A percentile compares a stretch with the other conserved stretches of the same genome.
These are phyloP conservation scores for Serendipita sp. DNA, from an alignment of 768 basidiomycete species.

Conservation along the genomic window DNA sequence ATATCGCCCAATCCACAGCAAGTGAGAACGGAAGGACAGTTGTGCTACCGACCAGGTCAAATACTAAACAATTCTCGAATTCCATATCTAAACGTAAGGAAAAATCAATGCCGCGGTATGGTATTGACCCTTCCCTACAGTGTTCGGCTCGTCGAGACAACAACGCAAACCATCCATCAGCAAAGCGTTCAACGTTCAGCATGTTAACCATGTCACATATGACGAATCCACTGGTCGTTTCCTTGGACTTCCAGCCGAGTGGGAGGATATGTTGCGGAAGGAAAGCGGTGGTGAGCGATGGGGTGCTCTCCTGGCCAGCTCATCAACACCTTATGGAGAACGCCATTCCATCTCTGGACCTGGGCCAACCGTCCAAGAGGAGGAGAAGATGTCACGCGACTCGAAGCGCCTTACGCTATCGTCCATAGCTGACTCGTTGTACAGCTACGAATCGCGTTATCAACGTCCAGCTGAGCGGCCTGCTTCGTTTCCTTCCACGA, in stretches of 20 bases:
- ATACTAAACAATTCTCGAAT: background rate
- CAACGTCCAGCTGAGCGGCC: background rate
- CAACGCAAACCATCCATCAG: background rate
- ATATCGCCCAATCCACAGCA: background rate
- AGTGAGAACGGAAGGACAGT: no score
- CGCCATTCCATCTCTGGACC: background rate
- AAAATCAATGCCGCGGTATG: background rate
- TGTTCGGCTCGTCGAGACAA: background rate
- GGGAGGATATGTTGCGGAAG: background rate
- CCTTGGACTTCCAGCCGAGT: background rate
- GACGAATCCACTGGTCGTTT: background rate
- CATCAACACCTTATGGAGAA: background rate
- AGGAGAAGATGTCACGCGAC: background rate
- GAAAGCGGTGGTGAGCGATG: background rate
- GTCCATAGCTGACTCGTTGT: background rate
- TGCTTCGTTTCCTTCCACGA: background rate
- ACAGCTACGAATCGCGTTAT: background rate
- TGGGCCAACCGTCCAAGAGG: background rate
- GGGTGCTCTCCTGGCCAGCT: background rate
- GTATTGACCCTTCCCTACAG: background rate
- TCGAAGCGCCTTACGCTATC: background rate
- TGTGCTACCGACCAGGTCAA: no score
- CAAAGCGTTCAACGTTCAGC: background rate
- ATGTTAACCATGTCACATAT: constrained; percentile 2
- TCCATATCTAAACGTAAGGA: background rate